These are phyloP conservation scores for Penicillium sp. DNA, from an alignment of 2,329 filamentous ascomycete genomes.

Conservation along the genomic window DNA sequence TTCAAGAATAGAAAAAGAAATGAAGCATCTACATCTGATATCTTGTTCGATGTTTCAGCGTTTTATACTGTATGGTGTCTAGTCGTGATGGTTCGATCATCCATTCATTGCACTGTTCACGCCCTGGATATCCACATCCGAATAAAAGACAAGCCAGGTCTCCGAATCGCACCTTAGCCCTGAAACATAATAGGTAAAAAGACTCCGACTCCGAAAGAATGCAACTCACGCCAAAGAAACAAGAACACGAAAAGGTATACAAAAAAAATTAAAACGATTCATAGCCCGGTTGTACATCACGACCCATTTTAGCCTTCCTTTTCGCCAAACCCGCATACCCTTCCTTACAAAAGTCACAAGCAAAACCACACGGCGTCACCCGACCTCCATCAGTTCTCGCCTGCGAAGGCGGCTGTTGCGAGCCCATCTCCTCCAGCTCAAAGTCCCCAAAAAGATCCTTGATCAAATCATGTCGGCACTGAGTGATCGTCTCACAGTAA, in stretches of 20 bases:
- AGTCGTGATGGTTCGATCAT: neutral
- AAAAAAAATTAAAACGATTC: neutral
- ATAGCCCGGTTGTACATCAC: constrained; percentile 4
- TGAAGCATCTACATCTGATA: neutral
- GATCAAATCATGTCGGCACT: constrained; percentile 72
- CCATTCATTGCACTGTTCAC: neutral
- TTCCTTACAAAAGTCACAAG: constrained; percentile 76
- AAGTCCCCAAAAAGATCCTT: constrained; percentile 72
- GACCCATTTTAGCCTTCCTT: constrained; percentile 46
- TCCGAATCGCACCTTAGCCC: neutral
- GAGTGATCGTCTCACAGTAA: constrained; percentile 73
- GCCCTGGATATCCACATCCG: neutral
- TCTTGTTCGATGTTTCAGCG: neutral
- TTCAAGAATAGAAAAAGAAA: neutral
- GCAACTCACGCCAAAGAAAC: neutral
- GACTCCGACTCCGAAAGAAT: neutral
- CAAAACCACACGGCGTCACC: constrained; percentile 61
- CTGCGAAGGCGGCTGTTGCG: constrained; percentile 19
- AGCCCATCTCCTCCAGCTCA: constrained; percentile 33
- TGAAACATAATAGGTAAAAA: neutral
- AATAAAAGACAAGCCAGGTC: neutral
- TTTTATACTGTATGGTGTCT: neutral
- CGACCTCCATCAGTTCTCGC: neutral
- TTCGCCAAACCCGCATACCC: constrained; percentile 51
- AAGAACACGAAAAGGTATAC: neutral